Conservation (phyloP, 257 asterid species). For the Echium plantagineum region DNA sequence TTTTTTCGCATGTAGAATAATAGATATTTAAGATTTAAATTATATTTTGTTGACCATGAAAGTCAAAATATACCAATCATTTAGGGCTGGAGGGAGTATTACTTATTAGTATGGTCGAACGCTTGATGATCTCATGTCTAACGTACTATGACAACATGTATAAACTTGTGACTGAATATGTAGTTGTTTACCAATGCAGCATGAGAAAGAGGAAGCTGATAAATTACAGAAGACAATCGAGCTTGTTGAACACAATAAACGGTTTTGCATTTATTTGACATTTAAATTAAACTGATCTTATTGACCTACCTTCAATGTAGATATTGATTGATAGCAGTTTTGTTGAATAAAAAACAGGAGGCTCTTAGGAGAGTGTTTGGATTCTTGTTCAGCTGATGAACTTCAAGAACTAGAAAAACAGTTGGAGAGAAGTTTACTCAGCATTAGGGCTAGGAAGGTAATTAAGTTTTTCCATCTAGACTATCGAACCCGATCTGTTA, state of each 20-base stretch:
- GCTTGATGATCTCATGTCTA: too few relatives aligned
- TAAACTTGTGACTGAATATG: background rate
- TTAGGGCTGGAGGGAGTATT: too few relatives aligned
- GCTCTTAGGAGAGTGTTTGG: constrained; percentile 35
- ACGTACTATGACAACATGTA: background rate
- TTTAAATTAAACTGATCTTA: too few relatives aligned
- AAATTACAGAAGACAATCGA: constrained; percentile 22
- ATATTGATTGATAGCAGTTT: background rate
- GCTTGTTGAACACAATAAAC: constrained; percentile 33
- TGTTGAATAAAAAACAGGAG: constrained; percentile 19
- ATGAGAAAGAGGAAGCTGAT: constrained; percentile 23
- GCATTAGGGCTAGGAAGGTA: constrained; percentile 45
- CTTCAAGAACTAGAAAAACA: constrained; percentile 32
- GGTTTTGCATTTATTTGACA: constrained; percentile 33
- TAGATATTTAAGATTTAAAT: too few relatives aligned
- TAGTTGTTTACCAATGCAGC: constrained; percentile 17
- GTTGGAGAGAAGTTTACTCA: constrained; percentile 36
- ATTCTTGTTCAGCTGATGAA: constrained; percentile 31
- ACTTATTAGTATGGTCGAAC: too few relatives aligned
- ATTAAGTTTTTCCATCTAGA: background rate
- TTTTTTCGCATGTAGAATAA: too few relatives aligned
- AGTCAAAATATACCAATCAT: too few relatives aligned
- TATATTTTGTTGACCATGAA: too few relatives aligned
- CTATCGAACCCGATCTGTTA: too few relatives aligned
- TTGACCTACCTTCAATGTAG: too few relatives aligned